Percentiles rank a stretch among this genome's conserved stretches.
Evolutionary conservation across 768 basidiomycete genomes (phyloP).

Genomic region (Epithele typhae): DNA sequence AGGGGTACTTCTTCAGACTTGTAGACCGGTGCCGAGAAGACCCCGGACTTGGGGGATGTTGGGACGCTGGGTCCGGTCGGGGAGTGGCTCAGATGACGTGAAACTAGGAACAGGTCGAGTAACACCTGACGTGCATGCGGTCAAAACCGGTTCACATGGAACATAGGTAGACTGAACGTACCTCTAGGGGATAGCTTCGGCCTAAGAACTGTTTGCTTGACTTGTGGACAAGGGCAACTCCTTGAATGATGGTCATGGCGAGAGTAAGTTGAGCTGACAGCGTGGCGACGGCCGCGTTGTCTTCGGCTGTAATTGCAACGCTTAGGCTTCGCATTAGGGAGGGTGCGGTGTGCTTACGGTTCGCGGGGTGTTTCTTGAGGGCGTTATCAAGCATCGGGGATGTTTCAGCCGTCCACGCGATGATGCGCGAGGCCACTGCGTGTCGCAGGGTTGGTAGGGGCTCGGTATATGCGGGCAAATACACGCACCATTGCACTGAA

Average conservation of each 20-base stretch:
- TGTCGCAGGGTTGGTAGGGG: not conserved
- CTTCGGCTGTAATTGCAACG: conserved; percentile 31
- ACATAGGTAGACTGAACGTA: conserved; percentile 25
- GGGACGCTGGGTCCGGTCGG: conserved; percentile 24
- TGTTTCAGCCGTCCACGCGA: conserved; percentile 56
- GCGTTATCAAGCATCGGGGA: conserved; percentile 50
- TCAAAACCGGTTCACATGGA: not conserved
- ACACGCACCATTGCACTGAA: conserved; percentile 75
- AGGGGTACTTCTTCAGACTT: conserved; percentile 29
- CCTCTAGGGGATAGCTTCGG: conserved; percentile 65
- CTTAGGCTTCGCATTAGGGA: not conserved
- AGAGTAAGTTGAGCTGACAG: conserved; percentile 52
- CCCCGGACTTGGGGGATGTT: conserved; percentile 12
- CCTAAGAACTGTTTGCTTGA: conserved; percentile 68
- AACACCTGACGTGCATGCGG: conserved; percentile 54
- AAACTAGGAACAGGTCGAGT: conserved; percentile 64
- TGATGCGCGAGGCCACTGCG: conserved; percentile 64
- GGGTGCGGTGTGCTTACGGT: conserved; percentile 32
- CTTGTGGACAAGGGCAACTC: conserved; percentile 64
- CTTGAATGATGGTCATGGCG: conserved; percentile 70
- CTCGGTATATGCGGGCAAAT: conserved; percentile 2
- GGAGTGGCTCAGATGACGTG: conserved; percentile 46
- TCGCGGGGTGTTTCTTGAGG: conserved; percentile 35
- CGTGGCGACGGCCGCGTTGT: conserved; percentile 41
- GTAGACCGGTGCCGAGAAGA: not conserved